These are phyloP conservation scores for Cladosporium sphaerospermum DNA, from an alignment of 2,329 filamentous ascomycete genomes.

Conservation along the genomic window DNA sequence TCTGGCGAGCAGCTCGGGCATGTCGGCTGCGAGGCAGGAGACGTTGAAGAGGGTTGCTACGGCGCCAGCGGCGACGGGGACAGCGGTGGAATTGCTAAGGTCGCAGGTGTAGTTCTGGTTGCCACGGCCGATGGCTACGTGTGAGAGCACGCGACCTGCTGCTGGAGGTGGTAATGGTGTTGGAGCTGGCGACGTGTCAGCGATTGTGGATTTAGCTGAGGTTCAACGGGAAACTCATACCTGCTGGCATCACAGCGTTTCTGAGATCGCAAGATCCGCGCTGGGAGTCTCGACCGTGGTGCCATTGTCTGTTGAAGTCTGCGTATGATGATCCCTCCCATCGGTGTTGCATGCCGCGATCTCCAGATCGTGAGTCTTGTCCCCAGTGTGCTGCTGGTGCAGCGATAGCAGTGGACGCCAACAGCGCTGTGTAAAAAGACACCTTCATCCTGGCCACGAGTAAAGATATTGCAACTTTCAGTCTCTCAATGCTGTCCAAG, in stretches of 20 bases:
- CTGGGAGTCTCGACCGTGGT: conserved; percentile 11
- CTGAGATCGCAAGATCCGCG: conserved; percentile 18
- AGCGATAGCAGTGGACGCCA: background rate
- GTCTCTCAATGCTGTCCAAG: too few relatives aligned
- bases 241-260: conserved; percentile 18
- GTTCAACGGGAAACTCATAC: conserved; percentile 9
- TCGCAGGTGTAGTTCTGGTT: conserved; percentile 92
- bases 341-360: background rate
- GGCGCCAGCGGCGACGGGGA: conserved; percentile 64
- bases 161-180: conserved; percentile 54
- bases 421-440: background rate
- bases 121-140: conserved; percentile 80
- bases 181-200: conserved; percentile 18
- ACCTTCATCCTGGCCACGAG: background rate
- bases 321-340: conserved; percentile 9
- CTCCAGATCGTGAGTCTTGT: background rate
- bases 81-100: conserved; percentile 47
- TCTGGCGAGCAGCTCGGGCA: conserved; percentile 58
- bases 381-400: conserved; percentile 1
- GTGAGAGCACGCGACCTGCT: conserved; percentile 57
- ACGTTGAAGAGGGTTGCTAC: conserved; percentile 82
- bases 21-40: conserved; percentile 67
- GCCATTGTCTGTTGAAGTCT: conserved; percentile 17
- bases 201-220: background rate
- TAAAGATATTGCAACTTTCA: background rate